Evolutionary conservation across 2,329 filamentous ascomycete species (phyloP).

Genomic region (Emergomyces orientalis): DNA sequence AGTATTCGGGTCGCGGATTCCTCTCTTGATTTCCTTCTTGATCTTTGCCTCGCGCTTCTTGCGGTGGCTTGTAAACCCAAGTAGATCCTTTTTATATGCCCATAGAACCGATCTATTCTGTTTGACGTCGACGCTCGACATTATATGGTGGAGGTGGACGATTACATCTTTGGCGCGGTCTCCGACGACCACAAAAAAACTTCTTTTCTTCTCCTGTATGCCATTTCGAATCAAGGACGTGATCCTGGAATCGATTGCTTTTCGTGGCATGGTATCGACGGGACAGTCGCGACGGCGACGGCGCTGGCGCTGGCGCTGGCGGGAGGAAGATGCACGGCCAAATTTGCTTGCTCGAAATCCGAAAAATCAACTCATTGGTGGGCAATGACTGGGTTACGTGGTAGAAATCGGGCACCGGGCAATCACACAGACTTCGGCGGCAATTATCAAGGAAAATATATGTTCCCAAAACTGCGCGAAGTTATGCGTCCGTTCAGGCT

Average conservation of each 20-base stretch:
- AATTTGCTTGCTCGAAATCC: not conserved
- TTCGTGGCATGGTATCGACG: conserved; percentile 32
- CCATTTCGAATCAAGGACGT: conserved; percentile 86
- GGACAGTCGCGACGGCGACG: not conserved
- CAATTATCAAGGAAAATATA: not conserved
- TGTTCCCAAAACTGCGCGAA: not conserved
- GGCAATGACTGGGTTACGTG: not conserved
- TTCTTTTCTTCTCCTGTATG: conserved; percentile 88
- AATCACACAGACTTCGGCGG: not conserved
- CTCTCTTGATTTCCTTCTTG: conserved; percentile 94
- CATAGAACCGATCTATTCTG: conserved; percentile 94
- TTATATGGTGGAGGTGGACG: conserved; percentile 87
- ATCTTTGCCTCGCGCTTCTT: conserved; percentile 98
- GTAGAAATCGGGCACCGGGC: not conserved
- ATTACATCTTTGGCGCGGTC: conserved; percentile 94
- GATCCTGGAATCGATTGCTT: conserved; percentile 73
- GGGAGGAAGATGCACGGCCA: not conserved
- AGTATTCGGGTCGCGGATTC: conserved; percentile 80
- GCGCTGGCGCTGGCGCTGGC: not conserved
- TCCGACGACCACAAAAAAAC: conserved; percentile 94
- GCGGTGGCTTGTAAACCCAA: conserved; percentile 90
- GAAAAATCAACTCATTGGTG: not conserved
- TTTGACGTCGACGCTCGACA: conserved; percentile 81
- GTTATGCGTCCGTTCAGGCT: not conserved
- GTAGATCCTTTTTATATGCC: conserved; percentile 96